These are phyloP conservation scores for Phyllosticta paracitricarpa DNA, from an alignment of 2,329 filamentous ascomycete species.

Conservation along the genomic window DNA sequence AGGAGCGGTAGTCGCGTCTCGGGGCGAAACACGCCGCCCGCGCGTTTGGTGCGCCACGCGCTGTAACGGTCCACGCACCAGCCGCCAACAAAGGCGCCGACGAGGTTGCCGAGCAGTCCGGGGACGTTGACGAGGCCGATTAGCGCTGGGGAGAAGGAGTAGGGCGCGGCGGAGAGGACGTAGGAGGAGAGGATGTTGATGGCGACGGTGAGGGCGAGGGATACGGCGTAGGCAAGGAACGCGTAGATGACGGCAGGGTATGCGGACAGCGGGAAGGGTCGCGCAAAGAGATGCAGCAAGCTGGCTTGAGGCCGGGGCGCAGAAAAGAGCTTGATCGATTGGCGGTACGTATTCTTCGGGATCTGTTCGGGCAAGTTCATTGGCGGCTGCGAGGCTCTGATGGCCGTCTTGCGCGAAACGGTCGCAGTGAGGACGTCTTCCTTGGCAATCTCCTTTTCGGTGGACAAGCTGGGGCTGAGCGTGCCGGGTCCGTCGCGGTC, in stretches of 20 bases:
- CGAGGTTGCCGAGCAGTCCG: conserved; percentile 33
- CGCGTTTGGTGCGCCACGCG: conserved; percentile 30
- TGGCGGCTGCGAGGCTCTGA: neutral
- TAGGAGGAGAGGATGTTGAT: conserved; percentile 32
- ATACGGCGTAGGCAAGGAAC: conserved; percentile 29
- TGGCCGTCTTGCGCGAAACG: neutral
- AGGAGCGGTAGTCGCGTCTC: conserved; percentile 35
- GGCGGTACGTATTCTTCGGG: conserved; percentile 24
- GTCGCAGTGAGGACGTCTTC: neutral
- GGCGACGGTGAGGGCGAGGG: conserved; percentile 28
- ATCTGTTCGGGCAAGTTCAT: conserved; percentile 2
- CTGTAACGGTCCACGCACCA: conserved; percentile 35
- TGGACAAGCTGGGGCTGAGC: neutral
- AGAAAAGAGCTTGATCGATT: conserved; percentile 27
- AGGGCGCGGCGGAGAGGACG: conserved; percentile 31
- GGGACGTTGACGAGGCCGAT: conserved; percentile 33
- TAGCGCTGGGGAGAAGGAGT: conserved; percentile 25
- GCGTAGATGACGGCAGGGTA: conserved; percentile 30
- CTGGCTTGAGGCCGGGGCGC: conserved; percentile 17
- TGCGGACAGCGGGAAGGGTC: conserved; percentile 27
- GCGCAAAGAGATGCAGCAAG: conserved; percentile 25
- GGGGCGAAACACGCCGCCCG: conserved; percentile 36
- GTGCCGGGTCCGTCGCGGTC: conserved; percentile 14
- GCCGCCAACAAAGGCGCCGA: conserved; percentile 34
- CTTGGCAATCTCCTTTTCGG: neutral